These are phyloP conservation scores for Myriosclerotinia curreyana DNA, from an alignment of 2,329 filamentous ascomycete genomes.

Conservation along the genomic window DNA sequence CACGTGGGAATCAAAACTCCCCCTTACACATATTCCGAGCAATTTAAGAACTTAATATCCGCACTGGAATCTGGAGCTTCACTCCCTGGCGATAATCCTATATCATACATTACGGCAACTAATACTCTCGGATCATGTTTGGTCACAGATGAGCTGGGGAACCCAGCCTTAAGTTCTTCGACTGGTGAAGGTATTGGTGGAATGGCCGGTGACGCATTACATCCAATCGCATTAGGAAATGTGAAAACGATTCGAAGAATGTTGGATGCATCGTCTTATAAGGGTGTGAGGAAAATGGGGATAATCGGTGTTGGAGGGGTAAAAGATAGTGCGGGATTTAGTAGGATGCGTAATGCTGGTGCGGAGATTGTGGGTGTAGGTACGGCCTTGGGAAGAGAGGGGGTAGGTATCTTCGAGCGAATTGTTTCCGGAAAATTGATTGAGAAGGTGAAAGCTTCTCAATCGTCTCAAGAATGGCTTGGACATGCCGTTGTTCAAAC, in stretches of 20 bases:
- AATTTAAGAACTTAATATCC: slow-evolving; percentile 57
- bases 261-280: slow-evolving; percentile 48
- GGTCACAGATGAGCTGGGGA: slow-evolving; percentile 45
- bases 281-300: slow-evolving; percentile 51
- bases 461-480: too few species aligned
- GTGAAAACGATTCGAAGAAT: slow-evolving; percentile 63
- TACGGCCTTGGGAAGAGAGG: slow-evolving; percentile 64
- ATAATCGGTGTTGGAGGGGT: slow-evolving; percentile 75
- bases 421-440: slow-evolving; percentile 44
- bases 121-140: slow-evolving; percentile 72
- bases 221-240: slow-evolving; percentile 72
- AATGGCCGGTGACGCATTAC: slow-evolving; percentile 67
- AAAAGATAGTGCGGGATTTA: slow-evolving; percentile 57
- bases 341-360: slow-evolving; percentile 64
- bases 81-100: slow-evolving; percentile 40
- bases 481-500: too few species aligned
- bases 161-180: slow-evolving; percentile 49
- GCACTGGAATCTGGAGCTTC: slow-evolving; percentile 44
- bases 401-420: slow-evolving; percentile 58
- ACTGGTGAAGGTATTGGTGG: slow-evolving; percentile 61
- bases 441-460: too few species aligned
- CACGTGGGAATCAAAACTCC: slow-evolving; percentile 68
- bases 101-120: slow-evolving; percentile 70
- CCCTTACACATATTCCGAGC: slow-evolving; percentile 67
- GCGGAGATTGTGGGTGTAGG: slow-evolving; percentile 66